A percentile compares a stretch with the other conserved stretches of the same genome.
phyloP scores from a whole-genome alignment of 2,329 filamentous ascomycete genomes.

The Trichophyton mentagrophytes region DNA sequence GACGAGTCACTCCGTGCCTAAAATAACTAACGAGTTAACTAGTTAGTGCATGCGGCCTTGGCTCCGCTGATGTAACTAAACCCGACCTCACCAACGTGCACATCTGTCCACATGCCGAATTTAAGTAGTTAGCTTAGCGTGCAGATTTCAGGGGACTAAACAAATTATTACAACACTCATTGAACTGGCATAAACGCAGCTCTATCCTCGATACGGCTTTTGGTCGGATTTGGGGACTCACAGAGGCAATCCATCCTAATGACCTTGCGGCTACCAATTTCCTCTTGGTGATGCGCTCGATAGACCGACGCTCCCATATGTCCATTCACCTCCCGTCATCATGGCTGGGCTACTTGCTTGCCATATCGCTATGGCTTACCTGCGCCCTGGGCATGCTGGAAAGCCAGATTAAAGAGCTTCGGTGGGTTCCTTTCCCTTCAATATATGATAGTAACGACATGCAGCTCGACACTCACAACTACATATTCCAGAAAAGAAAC shows the following conservation, averaged over 20 bases:
- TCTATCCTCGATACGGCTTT: not conserved
- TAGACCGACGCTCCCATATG: slow-evolving; percentile 29
- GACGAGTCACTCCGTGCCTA: too few relatives aligned
- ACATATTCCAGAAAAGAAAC: slow-evolving; percentile 29
- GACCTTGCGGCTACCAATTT: not conserved
- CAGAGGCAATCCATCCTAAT: not conserved
- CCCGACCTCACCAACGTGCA: not conserved
- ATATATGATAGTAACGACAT: not conserved
- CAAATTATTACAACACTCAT: not conserved
- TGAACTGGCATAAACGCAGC: not conserved
- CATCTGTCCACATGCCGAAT: not conserved
- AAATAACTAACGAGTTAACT: too few relatives aligned
- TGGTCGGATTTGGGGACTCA: not conserved
- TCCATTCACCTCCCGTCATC: slow-evolving; percentile 20
- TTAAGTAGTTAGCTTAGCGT: not conserved
- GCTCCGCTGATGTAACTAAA: not conserved
- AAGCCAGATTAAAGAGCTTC: slow-evolving; percentile 25
- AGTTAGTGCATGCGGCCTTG: not conserved
- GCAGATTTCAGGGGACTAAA: not conserved
- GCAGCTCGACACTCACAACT: not conserved
- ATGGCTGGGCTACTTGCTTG: slow-evolving; percentile 24
- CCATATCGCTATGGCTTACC: slow-evolving; percentile 25
- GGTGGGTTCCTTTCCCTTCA: slow-evolving; percentile 17
- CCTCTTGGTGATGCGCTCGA: slow-evolving; percentile 28
- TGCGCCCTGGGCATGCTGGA: slow-evolving; percentile 25